A percentile compares a stretch with the other conserved stretches of the same genome.
Evolutionary conservation across 495 filamentous ascomycete genomes (phyloP).

Genomic region (Usnea hakonensis): DNA sequence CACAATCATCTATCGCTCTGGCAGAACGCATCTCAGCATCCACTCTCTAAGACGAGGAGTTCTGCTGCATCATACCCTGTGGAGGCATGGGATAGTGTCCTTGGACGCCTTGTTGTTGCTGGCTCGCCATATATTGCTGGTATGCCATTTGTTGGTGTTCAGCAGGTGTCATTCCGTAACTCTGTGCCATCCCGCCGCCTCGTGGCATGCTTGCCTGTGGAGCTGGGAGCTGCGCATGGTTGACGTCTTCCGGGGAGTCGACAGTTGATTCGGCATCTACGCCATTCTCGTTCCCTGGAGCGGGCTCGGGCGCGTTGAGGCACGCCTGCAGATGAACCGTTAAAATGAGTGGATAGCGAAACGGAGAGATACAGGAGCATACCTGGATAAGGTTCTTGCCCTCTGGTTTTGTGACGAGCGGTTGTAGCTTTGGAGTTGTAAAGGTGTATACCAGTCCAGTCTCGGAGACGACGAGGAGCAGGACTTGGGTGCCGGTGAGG

Average conservation of each 20-base stretch:
- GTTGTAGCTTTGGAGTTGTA: constrained; percentile 97
- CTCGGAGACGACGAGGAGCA: constrained; percentile 95
- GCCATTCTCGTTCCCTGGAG: constrained; percentile 78
- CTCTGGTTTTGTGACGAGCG: constrained; percentile 96
- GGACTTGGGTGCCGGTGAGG: constrained; percentile 94
- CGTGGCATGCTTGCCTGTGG: constrained; percentile 46
- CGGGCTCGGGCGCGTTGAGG: constrained; percentile 92
- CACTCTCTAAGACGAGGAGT: constrained; percentile 35
- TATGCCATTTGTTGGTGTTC: constrained; percentile 54
- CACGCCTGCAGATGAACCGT: constrained; percentile 58
- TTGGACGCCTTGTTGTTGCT: constrained; percentile 46
- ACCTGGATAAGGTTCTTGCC: constrained; percentile 99
- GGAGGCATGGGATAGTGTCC: constrained; percentile 53
- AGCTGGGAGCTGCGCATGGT: constrained; percentile 44
- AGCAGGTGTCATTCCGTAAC: constrained; percentile 48
- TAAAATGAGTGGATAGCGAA: constrained; percentile 17
- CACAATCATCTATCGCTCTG: constrained; percentile 20
- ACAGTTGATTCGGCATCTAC: constrained; percentile 61
- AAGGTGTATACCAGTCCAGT: constrained; percentile 99
- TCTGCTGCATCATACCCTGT: constrained; percentile 46
- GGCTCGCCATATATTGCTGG: constrained; percentile 46
- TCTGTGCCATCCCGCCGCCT: constrained; percentile 38
- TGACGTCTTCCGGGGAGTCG: constrained; percentile 50
- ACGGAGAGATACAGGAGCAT: constrained; percentile 25
- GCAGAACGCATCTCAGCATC: constrained; percentile 18